Evolutionary conservation across 305 asterid species (phyloP), one percentile per base, ranked within the genome.

Genomic region (Fraxinus platypoda): DNA sequence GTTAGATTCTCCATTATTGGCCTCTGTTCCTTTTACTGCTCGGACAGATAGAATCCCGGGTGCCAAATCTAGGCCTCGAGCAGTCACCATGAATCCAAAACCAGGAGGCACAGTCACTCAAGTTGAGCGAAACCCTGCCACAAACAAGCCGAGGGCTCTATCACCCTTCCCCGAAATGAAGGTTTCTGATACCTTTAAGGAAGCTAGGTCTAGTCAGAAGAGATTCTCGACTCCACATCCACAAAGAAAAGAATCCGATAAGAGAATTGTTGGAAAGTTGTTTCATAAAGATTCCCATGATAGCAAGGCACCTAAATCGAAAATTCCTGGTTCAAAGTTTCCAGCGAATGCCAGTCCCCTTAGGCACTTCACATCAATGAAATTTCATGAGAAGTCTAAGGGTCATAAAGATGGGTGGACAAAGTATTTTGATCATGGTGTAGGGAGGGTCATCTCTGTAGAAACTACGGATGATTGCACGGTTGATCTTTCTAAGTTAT

Each of bases 141-240:
- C 86, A 15, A 89, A 87, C 84, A 90, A 83, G 83, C 92, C 81
- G 33, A 87, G 99, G 82, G 94, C 97, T 30, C 85, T 91, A 13
- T 93, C 99, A 8, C 98, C 99, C 46, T 75, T 15, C 33, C 97
- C 94, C 0, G 88, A 86, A 64, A 88, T 89, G 49, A 90, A 89
- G 87, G 88, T 93, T 33, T 79, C 93, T 3, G 96, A 91, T n/a
- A 87, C 94, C 25, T 95, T 95, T 78, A 88, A 88, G 86, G 99
- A 94, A 81, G 99, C 99, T 2, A 90, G 92, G 78, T 83, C 92
- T 15, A 81, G 74, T 68, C 93, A 81, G 88, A 90, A 79, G 90
- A 86, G 97, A 41, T 93, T 87, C 86, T 93, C 94, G 0, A 94
- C 99, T 79, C 99, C 99, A 23, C 87, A 83, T 81, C 92, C 93